A percentile compares a stretch with the other conserved stretches of the same genome.
Evolutionary conservation across 2,329 filamentous ascomycete species (phyloP).

Genomic region (Hypoxylon sp.): DNA sequence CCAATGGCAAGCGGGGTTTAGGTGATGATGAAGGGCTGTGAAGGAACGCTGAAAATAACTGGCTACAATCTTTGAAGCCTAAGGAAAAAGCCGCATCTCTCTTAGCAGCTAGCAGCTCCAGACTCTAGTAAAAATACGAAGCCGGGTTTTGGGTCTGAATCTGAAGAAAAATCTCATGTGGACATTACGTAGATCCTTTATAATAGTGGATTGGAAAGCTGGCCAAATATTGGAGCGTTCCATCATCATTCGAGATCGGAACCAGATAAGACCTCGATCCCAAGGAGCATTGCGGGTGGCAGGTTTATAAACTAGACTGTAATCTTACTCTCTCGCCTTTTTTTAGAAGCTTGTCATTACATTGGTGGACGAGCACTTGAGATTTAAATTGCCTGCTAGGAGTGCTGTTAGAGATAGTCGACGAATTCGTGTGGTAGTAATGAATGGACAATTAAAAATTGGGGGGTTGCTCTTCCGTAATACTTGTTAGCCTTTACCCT

Average conservation of each 20-base stretch:
- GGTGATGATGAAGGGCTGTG: constrained; percentile 32
- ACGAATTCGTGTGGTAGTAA: constrained; percentile 32
- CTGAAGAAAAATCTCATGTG: constrained; percentile 32
- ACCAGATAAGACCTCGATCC: constrained; percentile 43
- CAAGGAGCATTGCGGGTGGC: constrained; percentile 27
- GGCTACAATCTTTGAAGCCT: constrained; percentile 29
- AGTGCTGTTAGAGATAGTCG: constrained; percentile 26
- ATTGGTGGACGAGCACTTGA: constrained; percentile 19
- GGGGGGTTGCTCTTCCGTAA: constrained; percentile 11
- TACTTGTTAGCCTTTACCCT: neutral
- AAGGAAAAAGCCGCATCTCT: constrained; percentile 37
- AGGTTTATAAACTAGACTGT: constrained; percentile 15
- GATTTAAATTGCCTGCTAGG: constrained; percentile 26
- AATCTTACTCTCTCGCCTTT: constrained; percentile 14
- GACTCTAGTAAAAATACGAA: constrained; percentile 18
- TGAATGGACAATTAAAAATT: constrained; percentile 25
- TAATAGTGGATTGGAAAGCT: constrained; percentile 31
- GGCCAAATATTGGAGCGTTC: constrained; percentile 32
- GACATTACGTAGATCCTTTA: constrained; percentile 44
- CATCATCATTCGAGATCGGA: constrained; percentile 43
- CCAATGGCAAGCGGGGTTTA: constrained; percentile 35
- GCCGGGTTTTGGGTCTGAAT: constrained; percentile 29
- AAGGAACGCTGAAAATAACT: constrained; percentile 30
- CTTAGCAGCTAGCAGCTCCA: constrained; percentile 6
- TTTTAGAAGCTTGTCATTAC: constrained; percentile 26